Percentiles rank a stretch among this genome's conserved stretches.
Conservation (phyloP, 108 stramenopile species). For the Seminavis robusta region DNA sequence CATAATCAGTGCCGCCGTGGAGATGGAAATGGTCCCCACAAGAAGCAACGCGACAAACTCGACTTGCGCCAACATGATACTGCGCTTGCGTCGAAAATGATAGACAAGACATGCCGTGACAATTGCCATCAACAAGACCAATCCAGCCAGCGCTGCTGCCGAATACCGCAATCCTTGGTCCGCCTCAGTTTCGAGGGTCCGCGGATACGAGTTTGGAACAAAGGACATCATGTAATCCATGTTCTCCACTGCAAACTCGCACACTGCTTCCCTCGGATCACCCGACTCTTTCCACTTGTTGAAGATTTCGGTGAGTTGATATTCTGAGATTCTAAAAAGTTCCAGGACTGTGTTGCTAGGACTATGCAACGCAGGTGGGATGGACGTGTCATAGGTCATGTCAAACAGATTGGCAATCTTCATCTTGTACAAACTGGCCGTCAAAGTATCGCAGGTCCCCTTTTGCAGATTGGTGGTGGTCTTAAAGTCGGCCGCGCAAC, state of each 20-base stretch:
- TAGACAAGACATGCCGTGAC: too few relatives aligned
- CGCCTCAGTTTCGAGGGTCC: background rate
- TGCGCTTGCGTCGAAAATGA: too few relatives aligned
- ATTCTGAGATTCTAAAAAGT: background rate
- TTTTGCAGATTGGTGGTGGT: slow-evolving; percentile 8
- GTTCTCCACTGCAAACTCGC: slow-evolving; percentile 25
- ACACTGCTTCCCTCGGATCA: slow-evolving; percentile 14
- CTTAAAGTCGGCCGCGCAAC: slow-evolving; percentile 6
- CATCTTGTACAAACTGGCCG: slow-evolving; percentile 3
- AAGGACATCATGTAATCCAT: slow-evolving; percentile 13
- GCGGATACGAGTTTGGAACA: slow-evolving; percentile 20
- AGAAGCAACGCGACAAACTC: slow-evolving; percentile 26
- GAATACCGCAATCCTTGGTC: background rate
- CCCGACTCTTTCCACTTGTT: background rate
- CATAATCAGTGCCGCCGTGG: slow-evolving; percentile 18
- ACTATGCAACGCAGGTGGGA: background rate
- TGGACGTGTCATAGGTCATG: background rate
- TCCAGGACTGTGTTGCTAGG: slow-evolving; percentile 2
- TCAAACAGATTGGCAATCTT: background rate
- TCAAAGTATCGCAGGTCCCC: slow-evolving; percentile 22
- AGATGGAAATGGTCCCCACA: slow-evolving; percentile 24
- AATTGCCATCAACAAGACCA: too few relatives aligned
- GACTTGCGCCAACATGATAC: slow-evolving; percentile 12
- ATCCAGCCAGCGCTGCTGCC: background rate
- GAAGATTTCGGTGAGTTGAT: slow-evolving; percentile 3